Evolutionary conservation across 345 rosid species (phyloP).

Genomic region (Aurinia saxatilis): DNA sequence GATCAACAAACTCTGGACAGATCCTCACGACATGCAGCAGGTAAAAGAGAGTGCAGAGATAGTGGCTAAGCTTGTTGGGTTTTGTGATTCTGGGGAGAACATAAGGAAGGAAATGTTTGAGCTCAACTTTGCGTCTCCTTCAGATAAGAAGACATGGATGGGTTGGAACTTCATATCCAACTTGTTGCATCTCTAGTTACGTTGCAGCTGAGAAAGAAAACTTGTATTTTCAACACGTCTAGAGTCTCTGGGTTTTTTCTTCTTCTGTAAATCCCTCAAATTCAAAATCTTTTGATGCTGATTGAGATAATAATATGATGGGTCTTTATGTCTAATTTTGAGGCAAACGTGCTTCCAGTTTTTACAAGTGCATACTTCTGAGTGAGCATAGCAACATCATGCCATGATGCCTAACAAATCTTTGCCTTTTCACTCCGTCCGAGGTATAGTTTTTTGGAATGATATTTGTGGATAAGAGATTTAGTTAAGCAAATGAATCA

Average conservation of each 20-base stretch:
- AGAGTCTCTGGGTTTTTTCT: neutral
- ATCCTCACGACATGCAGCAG: slow-evolving; percentile 67
- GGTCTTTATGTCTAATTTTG: neutral
- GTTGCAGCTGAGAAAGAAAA: neutral
- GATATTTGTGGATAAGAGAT: no score
- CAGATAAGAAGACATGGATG: slow-evolving; percentile 79
- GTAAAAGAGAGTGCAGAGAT: slow-evolving; percentile 70
- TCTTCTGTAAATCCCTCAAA: neutral
- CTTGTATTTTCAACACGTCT: neutral
- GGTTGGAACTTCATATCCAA: slow-evolving; percentile 93
- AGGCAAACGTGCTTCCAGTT: no score
- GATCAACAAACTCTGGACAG: slow-evolving; percentile 83
- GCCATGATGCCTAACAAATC: no score
- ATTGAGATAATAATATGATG: neutral
- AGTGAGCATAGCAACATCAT: no score
- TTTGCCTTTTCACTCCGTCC: no score
- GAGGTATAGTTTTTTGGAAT: no score
- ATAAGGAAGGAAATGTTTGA: slow-evolving; percentile 89
- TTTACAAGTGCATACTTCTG: no score
- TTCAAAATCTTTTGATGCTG: neutral
- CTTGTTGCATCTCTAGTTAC: slow-evolving; percentile 51
- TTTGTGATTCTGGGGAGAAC: slow-evolving; percentile 70
- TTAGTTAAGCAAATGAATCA: no score
- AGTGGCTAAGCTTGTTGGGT: slow-evolving; percentile 83
- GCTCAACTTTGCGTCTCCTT: slow-evolving; percentile 62